Percentiles rank a stretch among this genome's conserved stretches.
Evolutionary conservation across 345 rosid species (phyloP).

Genomic region (Aethionema arabicum): DNA sequence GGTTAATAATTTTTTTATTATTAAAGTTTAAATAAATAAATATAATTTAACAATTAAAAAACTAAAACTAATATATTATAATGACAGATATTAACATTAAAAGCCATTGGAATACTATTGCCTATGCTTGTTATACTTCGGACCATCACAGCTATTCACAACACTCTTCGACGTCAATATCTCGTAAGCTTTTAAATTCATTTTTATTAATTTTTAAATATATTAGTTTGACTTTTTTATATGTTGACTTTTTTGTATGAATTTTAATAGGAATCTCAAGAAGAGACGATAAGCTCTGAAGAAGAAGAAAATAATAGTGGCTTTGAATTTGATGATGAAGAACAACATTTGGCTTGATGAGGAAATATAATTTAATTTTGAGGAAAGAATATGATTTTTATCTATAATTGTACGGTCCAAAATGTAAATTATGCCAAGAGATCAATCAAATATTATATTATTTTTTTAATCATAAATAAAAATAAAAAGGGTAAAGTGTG

Average conservation of each 20-base stretch:
- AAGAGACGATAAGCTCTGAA: constrained; percentile 24
- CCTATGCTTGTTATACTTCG: constrained; percentile 67
- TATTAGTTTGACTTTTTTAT: neutral
- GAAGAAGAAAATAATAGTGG: constrained; percentile 25
- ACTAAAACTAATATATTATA: neutral
- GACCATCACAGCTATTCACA: constrained; percentile 58
- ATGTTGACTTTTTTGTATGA: neutral
- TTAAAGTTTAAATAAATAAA: neutral
- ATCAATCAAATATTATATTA: no score
- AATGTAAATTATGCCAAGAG: no score
- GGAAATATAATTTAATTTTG: no score
- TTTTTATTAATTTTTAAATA: neutral
- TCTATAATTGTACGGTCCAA: no score
- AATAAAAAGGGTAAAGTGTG: neutral
- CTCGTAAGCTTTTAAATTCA: constrained; percentile 39
- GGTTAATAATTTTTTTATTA: neutral
- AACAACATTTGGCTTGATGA: constrained; percentile 33
- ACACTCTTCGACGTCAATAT: constrained; percentile 39
- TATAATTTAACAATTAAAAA: neutral
- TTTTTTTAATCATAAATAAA: no score
- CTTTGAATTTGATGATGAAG: constrained; percentile 30
- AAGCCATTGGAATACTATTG: constrained; percentile 66
- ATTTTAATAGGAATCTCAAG: constrained; percentile 37
- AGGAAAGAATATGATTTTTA: no score
- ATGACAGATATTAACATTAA: constrained; percentile 59